Conservation (phyloP, 805 yeast genomes). For the Sugiyamaella qingdaonensis region DNA sequence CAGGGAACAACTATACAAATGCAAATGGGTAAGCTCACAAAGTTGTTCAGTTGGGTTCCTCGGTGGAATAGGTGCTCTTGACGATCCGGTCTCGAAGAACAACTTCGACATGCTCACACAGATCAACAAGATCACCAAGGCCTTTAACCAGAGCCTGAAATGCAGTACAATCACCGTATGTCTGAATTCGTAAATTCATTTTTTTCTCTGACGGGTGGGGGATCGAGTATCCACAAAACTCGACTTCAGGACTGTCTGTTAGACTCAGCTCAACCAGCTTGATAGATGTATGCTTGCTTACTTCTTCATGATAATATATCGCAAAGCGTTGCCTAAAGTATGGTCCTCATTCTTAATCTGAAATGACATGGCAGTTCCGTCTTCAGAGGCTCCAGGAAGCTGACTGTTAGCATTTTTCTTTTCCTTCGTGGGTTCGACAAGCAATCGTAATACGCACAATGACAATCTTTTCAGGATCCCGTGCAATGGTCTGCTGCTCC, state of each 20-base stretch:
- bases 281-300: conserved; percentile 40
- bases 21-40: neutral
- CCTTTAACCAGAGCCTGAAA: conserved; percentile 92
- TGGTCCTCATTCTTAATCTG: conserved; percentile 93
- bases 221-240: conserved; percentile 96
- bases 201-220: conserved; percentile 96
- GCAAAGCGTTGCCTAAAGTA: conserved; percentile 88
- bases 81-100: conserved; percentile 67
- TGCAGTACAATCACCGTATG: conserved; percentile 81
- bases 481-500: conserved; percentile 12
- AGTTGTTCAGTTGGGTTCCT: conserved; percentile 16
- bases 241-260: conserved; percentile 70
- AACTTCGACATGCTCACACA: conserved; percentile 81
- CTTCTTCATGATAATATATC: conserved; percentile 94
- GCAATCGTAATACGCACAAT: conserved; percentile 26
- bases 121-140: conserved; percentile 71
- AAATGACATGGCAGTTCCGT: conserved; percentile 92
- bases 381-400: conserved; percentile 85
- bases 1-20: neutral
- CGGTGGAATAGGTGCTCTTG: conserved; percentile 42
- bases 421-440: neutral
- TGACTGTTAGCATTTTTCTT: conserved; percentile 5
- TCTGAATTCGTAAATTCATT: conserved; percentile 87
- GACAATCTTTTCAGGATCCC: conserved; percentile 30
- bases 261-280: conserved; percentile 1